phyloP scores from a whole-genome alignment of 306 rosid genomes.

The Trifolium subterraneum region DNA sequence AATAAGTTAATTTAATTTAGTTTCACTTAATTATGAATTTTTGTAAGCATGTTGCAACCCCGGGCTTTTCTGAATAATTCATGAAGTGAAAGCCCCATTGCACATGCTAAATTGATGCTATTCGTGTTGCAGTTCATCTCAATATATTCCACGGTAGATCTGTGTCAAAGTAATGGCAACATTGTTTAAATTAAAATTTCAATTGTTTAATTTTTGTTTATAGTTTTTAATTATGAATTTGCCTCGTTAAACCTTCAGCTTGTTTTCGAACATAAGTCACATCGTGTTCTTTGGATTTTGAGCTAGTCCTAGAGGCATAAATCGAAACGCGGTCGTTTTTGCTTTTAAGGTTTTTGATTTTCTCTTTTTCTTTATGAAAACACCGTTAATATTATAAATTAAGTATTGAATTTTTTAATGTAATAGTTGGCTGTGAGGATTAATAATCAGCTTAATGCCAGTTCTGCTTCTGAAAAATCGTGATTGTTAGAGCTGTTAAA shows the following conservation, averaged over 20 bases:
- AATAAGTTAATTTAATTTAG: too few relatives aligned
- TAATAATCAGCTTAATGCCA: conserved; percentile 80
- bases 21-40: not conserved
- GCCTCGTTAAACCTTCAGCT: conserved; percentile 88
- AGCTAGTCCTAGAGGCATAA: conserved; percentile 80
- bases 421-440: conserved; percentile 62
- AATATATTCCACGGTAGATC: conserved; percentile 37
- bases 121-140: conserved; percentile 60
- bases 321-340: conserved; percentile 49
- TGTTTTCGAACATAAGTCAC: conserved; percentile 45
- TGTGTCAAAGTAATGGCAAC: conserved; percentile 55
- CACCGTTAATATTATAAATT: conserved; percentile 34
- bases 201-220: not conserved
- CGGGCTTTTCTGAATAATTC: conserved; percentile 47
- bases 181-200: not conserved
- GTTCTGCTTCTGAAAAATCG: conserved; percentile 91
- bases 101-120: conserved; percentile 48
- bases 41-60: conserved; percentile 49
- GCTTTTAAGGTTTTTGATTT: conserved; percentile 41
- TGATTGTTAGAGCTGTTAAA: conserved; percentile 63
- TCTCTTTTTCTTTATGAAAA: conserved; percentile 54
- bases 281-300: conserved; percentile 36
- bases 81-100: conserved; percentile 53
- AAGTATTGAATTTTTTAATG: not conserved
- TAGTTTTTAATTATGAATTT: too few relatives aligned